Evolutionary conservation across 805 yeast species (phyloP).

Genomic region (Saccharomycopsis sp.): DNA sequence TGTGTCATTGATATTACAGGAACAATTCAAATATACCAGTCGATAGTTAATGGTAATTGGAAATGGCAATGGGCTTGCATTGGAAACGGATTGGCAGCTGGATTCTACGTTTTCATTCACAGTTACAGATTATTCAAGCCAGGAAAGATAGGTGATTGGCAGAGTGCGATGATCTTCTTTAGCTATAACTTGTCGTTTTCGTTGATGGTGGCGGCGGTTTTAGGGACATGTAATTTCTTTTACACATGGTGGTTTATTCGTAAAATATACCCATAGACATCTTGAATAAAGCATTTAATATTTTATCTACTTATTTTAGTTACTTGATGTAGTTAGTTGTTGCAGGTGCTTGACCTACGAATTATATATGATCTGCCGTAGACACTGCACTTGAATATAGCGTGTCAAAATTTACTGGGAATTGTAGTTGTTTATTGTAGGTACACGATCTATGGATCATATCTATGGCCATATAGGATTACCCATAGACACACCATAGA

Average conservation of each 20-base stretch:
- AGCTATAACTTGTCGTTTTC: slow-evolving; percentile 25
- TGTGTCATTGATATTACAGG: slow-evolving; percentile 10
- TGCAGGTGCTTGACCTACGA: too few relatives aligned
- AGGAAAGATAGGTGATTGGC: slow-evolving; percentile 27
- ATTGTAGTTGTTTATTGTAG: too few relatives aligned
- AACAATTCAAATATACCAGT: slow-evolving; percentile 24
- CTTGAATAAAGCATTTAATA: neutral
- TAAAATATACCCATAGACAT: slow-evolving; percentile 2
- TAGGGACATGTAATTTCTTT: slow-evolving; percentile 11
- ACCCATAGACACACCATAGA: too few relatives aligned
- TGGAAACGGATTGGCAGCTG: slow-evolving; percentile 26
- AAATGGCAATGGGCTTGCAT: slow-evolving; percentile 29
- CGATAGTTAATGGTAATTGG: slow-evolving; percentile 27
- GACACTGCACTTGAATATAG: too few relatives aligned
- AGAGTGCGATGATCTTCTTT: slow-evolving; percentile 24
- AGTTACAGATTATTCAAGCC: slow-evolving; percentile 25
- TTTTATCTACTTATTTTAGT: too few relatives aligned
- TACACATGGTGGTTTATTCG: slow-evolving; percentile 7
- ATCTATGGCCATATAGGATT: too few relatives aligned
- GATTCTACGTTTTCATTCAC: slow-evolving; percentile 25
- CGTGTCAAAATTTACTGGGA: too few relatives aligned
- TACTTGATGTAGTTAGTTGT: too few relatives aligned
- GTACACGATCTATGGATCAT: too few relatives aligned
- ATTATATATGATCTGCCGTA: too few relatives aligned
- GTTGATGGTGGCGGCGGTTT: slow-evolving; percentile 21